A percentile compares a stretch with the other conserved stretches of the same genome.
Conservation (phyloP, 148 eudicot species). For the Bassia scoparia region DNA sequence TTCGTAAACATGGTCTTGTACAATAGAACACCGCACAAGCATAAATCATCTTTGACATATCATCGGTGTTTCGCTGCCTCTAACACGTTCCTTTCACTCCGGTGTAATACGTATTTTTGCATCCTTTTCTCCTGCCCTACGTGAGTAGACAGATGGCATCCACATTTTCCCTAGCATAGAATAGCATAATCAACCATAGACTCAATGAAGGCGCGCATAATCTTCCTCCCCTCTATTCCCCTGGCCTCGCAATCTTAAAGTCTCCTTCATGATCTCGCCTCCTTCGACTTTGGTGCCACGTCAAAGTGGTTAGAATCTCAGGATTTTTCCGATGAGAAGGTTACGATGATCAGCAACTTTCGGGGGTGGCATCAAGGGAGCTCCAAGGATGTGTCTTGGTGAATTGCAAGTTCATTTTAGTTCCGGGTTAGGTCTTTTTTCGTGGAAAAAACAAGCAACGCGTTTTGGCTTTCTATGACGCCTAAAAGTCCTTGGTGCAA, state of each 20-base stretch:
- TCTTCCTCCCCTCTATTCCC: conserved; percentile 39
- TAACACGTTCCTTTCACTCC: conserved; percentile 26
- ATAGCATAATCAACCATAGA: conserved; percentile 58
- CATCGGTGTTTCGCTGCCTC: neutral
- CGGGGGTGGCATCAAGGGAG: conserved; percentile 49
- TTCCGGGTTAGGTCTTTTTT: conserved; percentile 44
- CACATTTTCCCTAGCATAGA: conserved; percentile 43
- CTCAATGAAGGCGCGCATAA: conserved; percentile 75
- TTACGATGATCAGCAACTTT: conserved; percentile 40
- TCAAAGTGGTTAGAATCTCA: conserved; percentile 36
- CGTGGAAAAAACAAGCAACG: conserved; percentile 53
- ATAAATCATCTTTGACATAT: conserved; percentile 31
- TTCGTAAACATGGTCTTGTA: conserved; percentile 12
- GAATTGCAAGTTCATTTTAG: conserved; percentile 48
- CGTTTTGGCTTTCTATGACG: conserved; percentile 49
- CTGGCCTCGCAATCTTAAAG: conserved; percentile 46
- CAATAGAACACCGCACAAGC: conserved; percentile 33
- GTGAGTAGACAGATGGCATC: conserved; percentile 35
- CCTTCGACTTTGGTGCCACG: conserved; percentile 37
- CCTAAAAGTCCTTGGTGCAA: conserved; percentile 51
- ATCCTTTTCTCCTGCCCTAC: conserved; percentile 17
- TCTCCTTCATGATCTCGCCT: conserved; percentile 44
- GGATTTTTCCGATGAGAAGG: conserved; percentile 49
- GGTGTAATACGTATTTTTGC: conserved; percentile 31
- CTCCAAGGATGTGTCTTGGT: conserved; percentile 24